Evolutionary conservation across 768 basidiomycete genomes (phyloP), one percentile per base, ranked within the genome.

Genomic region (Holtermanniella nyarrowii): DNA sequence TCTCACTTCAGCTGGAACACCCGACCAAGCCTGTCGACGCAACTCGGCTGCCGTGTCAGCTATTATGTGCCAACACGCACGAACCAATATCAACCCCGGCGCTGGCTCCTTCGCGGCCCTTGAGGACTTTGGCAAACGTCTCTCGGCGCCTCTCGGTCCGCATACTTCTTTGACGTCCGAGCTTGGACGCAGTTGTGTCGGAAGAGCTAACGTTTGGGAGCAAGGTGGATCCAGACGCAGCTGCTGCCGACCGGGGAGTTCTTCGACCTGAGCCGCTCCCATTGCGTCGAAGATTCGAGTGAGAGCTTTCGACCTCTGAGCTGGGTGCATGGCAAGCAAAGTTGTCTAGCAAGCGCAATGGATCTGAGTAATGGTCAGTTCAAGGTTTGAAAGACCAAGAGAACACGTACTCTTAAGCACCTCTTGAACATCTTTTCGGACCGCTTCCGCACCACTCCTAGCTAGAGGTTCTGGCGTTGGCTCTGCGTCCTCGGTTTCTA

Each of bases 21-120:
- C 95, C 46, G 84, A 84, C 95, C 95, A 99, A 18, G 90, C 84
- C 44, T 95, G 79, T 65, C 88, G 89, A 44, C 90, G 78, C 55
- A 99, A 76, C 68, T 88, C 86, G 18, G 80, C 86, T 86, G 57
- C 20, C 24, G 45, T 24, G 26, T 23, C 53, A 55, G 26, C 42
- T 40, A 47, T 5, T 10, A 46, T 44, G 24, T 40, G 20, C 31
- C 44, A 26, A 49, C 5, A 16, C 16, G 31, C 39, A 75, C 82
- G 57, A 61, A 86, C 85, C 80, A 44, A 95, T 84, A 67, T 88
- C 82, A 40, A 76, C 72, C 7, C 71, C 56, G 73, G 76, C 53
- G 72, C 74, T 41, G 82, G 67, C 61, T 22, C 58, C 52, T 18
- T 25, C 46, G 41, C 59, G 47, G 10, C 70, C 70, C 44, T 48